Base-by-base conservation (phyloP, 805 yeast genomes). In the Lipomyces sp. region DNA sequence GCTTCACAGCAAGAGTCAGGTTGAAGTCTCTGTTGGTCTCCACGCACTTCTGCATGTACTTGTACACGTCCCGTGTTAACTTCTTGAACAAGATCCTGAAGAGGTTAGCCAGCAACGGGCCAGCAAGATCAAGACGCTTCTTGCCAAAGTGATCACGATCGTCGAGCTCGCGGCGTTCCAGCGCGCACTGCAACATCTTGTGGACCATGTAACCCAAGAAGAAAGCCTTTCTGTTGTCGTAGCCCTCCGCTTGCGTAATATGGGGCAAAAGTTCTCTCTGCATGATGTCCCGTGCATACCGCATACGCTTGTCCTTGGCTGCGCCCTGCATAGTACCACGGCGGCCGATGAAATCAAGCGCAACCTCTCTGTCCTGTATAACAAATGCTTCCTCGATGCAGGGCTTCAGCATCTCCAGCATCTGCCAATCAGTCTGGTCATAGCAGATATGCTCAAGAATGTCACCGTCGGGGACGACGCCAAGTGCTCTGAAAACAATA, bases 121-220 rank as follows among this genome's bases (percentile, higher is more conserved):
- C 99, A 43, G 98, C 98, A 70, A 93, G 81, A 76, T 93, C 99
- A 69, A 93, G 80, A 74, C 99, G 83, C 74, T 93, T 93, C 71
- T 90, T 93, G 70, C 99, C 99, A 70, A 93, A 93, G 73, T 93
- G 99, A 75, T 93, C 99, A 79, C 98, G 88, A 73, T 93, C 99
- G 70, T 93, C 99, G 55, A 93, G 95, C 68, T 91, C 98, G 62
- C 90, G 88, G 76, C 99, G 84, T 68, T 90, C 98, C 61, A 93
- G 76, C 26, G 98, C 98, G 77, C 96, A 90, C 53, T 93, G 76
- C 63, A 93, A 79, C 73, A 93, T 77, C 71, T 98, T 80, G 73
- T 93, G 95, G 51, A 93, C 95, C 93, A 93, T 91, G 73, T 93
- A 93, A 63, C 99, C 99, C 63, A 93, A 75, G 79, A 88, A 93